phyloP scores from a whole-genome alignment of 768 basidiomycete species.

The Rhodotorula paludigena region DNA sequence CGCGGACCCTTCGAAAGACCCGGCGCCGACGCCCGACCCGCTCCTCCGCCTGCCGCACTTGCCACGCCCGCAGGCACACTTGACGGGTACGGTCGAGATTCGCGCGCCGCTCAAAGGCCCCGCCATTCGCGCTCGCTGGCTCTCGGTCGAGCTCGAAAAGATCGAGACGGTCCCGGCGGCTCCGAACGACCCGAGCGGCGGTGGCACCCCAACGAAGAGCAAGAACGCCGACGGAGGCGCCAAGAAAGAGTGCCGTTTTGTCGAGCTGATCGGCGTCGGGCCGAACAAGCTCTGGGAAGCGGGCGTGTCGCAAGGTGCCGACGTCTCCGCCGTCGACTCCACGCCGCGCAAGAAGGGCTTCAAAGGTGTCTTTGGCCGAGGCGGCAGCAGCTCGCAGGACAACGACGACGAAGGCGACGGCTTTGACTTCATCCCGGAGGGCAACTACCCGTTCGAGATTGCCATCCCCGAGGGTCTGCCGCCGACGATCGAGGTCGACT shows the following conservation, averaged over 20 bases:
- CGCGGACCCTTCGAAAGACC: background rate
- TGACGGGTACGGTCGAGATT: conserved; percentile 64
- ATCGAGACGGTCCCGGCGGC: conserved; percentile 65
- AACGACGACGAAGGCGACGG: conserved; percentile 27
- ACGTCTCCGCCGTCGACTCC: background rate
- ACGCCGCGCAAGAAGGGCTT: conserved; percentile 9
- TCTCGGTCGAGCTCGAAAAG: conserved; percentile 83
- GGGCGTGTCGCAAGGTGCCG: conserved; percentile 54
- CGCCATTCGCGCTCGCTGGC: conserved; percentile 86
- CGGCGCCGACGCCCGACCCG: conserved; percentile 15
- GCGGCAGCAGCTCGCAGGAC: background rate
- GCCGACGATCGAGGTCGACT: conserved; percentile 70
- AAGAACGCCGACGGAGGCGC: background rate
- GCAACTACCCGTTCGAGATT: conserved; percentile 83
- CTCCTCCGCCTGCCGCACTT: conserved; percentile 27
- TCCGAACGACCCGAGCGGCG: conserved; percentile 37
- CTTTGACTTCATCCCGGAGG: conserved; percentile 42
- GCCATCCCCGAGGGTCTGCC: conserved; percentile 89
- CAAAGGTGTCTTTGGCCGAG: background rate
- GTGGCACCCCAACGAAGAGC: background rate
- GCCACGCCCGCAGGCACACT: conserved; percentile 26
- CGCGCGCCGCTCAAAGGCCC: conserved; percentile 61
- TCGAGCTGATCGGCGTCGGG: conserved; percentile 73
- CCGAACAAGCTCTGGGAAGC: conserved; percentile 80
- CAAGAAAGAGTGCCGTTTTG: conserved; percentile 50